Conservation (phyloP, 2,329 filamentous ascomycete species). For the Triangularia setosa region DNA sequence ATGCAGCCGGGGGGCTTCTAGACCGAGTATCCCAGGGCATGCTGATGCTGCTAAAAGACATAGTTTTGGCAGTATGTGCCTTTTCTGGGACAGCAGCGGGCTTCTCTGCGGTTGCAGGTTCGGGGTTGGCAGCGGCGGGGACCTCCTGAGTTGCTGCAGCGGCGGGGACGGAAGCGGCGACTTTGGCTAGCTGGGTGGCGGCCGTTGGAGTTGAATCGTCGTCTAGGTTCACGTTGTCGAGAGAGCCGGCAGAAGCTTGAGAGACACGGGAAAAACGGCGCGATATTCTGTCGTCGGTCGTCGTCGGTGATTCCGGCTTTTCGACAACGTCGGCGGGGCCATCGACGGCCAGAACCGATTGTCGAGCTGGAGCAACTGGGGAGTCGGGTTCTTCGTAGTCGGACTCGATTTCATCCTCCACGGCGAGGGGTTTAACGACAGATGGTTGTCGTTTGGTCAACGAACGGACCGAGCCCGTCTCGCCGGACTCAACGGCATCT, state of each 20-base stretch:
- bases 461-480: slow-evolving; percentile 61
- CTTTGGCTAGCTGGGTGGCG: slow-evolving; percentile 24
- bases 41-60: slow-evolving; percentile 67
- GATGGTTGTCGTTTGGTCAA: slow-evolving; percentile 50
- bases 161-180: neutral
- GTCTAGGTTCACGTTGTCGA: slow-evolving; percentile 64
- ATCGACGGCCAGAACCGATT: slow-evolving; percentile 9
- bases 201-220: slow-evolving; percentile 42
- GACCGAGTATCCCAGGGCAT: slow-evolving; percentile 61
- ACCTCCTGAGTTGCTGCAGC: neutral
- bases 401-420: slow-evolving; percentile 25
- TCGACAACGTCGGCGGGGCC: slow-evolving; percentile 22
- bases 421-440: slow-evolving; percentile 29
- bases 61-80: slow-evolving; percentile 42
- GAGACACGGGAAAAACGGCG: slow-evolving; percentile 34
- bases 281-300: slow-evolving; percentile 28
- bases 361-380: slow-evolving; percentile 14
- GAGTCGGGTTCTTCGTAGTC: slow-evolving; percentile 25
- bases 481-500: slow-evolving; percentile 68
- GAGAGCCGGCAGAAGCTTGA: slow-evolving; percentile 38
- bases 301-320: slow-evolving; percentile 13
- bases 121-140: slow-evolving; percentile 18
- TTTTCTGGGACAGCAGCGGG: slow-evolving; percentile 17
- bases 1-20: slow-evolving; percentile 39
- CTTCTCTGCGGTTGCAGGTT: slow-evolving; percentile 19